Percentiles rank a stretch among this genome's conserved stretches.
These are phyloP conservation scores for Panicum hallii DNA, from an alignment of 202 grass and related monocot genomes.

Conservation along the genomic window DNA sequence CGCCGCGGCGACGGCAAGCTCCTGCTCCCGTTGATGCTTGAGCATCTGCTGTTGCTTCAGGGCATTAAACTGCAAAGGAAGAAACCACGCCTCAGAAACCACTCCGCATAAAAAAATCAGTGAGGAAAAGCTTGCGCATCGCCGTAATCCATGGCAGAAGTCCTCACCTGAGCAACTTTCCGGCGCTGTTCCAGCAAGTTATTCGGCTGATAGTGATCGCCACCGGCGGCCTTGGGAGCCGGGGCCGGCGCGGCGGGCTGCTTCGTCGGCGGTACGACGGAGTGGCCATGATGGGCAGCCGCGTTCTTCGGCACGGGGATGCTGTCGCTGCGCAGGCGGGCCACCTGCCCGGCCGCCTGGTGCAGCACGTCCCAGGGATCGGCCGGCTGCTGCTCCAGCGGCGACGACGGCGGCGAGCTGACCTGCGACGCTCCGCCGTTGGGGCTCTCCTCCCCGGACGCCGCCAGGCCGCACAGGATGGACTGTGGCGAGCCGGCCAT, in stretches of 20 bases:
- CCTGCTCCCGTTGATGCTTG: slow-evolving; percentile 57
- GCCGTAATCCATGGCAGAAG: background rate
- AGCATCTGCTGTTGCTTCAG: slow-evolving; percentile 77
- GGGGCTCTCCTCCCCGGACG: slow-evolving; percentile 60
- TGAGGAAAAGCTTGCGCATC: too few relatives aligned
- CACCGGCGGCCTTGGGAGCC: background rate
- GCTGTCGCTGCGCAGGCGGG: slow-evolving; percentile 42
- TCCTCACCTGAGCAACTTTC: slow-evolving; percentile 61
- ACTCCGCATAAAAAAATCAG: background rate
- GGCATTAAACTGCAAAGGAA: slow-evolving; percentile 64
- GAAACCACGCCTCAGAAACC: background rate
- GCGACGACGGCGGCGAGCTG: slow-evolving; percentile 74
- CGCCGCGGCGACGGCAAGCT: slow-evolving; percentile 45
- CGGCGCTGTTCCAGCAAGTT: slow-evolving; percentile 53
- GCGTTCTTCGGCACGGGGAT: slow-evolving; percentile 23
- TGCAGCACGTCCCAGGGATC: slow-evolving; percentile 64
- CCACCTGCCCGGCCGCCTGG: slow-evolving; percentile 68
- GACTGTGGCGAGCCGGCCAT: slow-evolving; percentile 77
- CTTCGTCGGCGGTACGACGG: background rate
- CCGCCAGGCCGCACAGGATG: slow-evolving; percentile 53
- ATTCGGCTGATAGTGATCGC: background rate
- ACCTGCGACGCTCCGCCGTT: slow-evolving; percentile 58
- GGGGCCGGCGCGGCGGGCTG: slow-evolving; percentile 28
- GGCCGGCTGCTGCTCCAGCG: slow-evolving; percentile 59
- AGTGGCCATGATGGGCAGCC: background rate